These are phyloP conservation scores for Aspergillus wentii DNA, from an alignment of 495 filamentous ascomycete species.

Conservation along the genomic window DNA sequence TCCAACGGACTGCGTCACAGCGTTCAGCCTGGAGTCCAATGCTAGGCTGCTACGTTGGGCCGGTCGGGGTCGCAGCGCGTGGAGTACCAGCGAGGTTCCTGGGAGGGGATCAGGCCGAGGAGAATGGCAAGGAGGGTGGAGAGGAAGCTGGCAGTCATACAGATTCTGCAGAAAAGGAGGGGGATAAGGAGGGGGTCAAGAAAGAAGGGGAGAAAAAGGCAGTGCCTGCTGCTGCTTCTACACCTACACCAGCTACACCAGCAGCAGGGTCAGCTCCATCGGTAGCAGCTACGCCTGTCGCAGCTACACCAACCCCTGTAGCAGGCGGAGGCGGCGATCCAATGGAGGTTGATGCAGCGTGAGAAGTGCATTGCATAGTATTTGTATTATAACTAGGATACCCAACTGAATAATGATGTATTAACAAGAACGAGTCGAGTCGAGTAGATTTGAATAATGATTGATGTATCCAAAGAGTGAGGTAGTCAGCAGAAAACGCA, in stretches of 20 bases:
- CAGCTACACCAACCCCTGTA: constrained; percentile 6
- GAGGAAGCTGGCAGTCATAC: constrained; percentile 3
- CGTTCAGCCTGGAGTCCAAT: constrained; percentile 72
- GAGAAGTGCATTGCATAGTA: too few species aligned
- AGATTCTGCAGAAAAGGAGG: constrained; percentile 4
- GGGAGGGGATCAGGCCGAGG: constrained; percentile 16
- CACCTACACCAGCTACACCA: constrained; percentile 1
- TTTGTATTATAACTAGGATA: too few species aligned
- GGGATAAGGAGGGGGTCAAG: too few species aligned
- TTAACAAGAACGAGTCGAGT: not conserved
- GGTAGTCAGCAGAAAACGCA: too few species aligned
- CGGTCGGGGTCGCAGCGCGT: constrained; percentile 51
- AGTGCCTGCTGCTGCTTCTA: constrained; percentile 8
- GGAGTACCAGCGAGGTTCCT: constrained; percentile 69
- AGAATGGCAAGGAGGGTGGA: constrained; percentile 10
- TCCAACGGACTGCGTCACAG: constrained; percentile 50
- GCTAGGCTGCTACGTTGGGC: constrained; percentile 70
- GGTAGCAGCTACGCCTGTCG: too few species aligned
- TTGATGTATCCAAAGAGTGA: too few species aligned
- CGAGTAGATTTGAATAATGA: too few species aligned
- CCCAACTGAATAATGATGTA: too few species aligned
- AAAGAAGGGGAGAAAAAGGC: constrained; percentile 5
- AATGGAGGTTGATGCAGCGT: constrained; percentile 23
- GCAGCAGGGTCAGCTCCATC: too few species aligned
- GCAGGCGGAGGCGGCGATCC: constrained; percentile 11